phyloP scores from a whole-genome alignment of 768 basidiomycete species.

The Suillus cothurnatus region DNA sequence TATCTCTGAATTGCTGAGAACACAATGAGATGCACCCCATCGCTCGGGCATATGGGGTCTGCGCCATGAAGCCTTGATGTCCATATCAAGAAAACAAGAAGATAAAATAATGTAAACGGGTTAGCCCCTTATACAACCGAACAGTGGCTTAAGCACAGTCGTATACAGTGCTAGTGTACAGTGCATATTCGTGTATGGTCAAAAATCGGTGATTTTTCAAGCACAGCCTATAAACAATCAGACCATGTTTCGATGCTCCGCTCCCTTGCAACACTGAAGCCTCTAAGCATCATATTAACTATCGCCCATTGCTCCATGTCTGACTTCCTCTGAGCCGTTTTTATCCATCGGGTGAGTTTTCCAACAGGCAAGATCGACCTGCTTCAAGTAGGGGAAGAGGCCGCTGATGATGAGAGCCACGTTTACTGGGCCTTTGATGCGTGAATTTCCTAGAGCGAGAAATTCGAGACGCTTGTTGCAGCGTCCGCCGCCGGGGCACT shows the following conservation, averaged over 20 bases:
- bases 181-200: background rate
- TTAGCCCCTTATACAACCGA: background rate
- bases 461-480: background rate
- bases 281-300: background rate
- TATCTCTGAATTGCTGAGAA: background rate
- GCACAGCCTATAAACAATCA: background rate
- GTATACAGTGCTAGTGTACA: background rate
- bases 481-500: background rate
- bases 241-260: background rate
- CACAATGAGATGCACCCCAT: background rate
- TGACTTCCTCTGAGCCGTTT: background rate
- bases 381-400: slow-evolving; percentile 23
- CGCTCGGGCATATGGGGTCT: background rate
- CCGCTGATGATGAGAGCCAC: slow-evolving; percentile 15
- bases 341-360: slow-evolving; percentile 14
- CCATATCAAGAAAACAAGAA: background rate
- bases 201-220: background rate
- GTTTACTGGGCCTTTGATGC: slow-evolving; percentile 10
- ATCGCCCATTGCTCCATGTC: background rate
- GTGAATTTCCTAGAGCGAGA: slow-evolving; percentile 26
- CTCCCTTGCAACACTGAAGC: background rate
- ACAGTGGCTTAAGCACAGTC: background rate
- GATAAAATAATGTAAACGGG: background rate
- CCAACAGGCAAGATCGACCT: slow-evolving; percentile 26
- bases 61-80: background rate